These are phyloP conservation scores for Colletotrichum aenigma DNA, from an alignment of 2,329 filamentous ascomycete genomes.

Conservation along the genomic window DNA sequence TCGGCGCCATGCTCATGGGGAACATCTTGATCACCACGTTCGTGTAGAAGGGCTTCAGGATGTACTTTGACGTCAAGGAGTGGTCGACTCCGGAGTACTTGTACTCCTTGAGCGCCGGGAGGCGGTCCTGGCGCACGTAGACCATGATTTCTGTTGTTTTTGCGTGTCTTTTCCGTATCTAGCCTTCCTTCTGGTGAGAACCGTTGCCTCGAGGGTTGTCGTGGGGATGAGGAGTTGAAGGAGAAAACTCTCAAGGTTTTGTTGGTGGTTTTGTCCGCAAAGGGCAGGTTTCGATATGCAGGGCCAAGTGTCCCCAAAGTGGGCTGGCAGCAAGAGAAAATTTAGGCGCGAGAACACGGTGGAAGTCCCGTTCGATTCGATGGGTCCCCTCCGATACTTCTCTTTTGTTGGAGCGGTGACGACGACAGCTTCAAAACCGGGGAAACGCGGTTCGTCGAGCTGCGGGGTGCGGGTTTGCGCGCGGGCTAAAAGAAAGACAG, in stretches of 20 bases:
- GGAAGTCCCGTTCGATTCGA: neutral
- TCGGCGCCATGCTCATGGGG: conserved; percentile 92
- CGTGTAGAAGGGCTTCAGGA: conserved; percentile 97
- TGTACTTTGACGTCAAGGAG: conserved; percentile 87
- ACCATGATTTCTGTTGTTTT: conserved; percentile 66
- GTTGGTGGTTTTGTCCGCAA: neutral
- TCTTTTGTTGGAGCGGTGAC: conserved; percentile 10
- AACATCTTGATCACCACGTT: conserved; percentile 94
- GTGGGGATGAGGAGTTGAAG: neutral
- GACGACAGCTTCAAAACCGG: conserved; percentile 15
- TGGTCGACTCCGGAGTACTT: conserved; percentile 94
- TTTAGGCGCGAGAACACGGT: neutral
- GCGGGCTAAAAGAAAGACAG: neutral
- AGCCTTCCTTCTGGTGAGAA: neutral
- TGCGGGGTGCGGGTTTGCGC: neutral
- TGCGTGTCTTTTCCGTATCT: neutral
- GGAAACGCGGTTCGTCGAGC: neutral
- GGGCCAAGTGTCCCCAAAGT: conserved; percentile 1
- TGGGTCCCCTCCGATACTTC: neutral
- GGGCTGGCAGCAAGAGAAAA: neutral
- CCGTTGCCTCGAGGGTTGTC: neutral
- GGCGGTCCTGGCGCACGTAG: conserved; percentile 91
- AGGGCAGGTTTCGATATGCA: neutral
- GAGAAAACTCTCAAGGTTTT: neutral
- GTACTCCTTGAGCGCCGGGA: conserved; percentile 89